A percentile compares a stretch with the other conserved stretches of the same genome.
Evolutionary conservation across 768 basidiomycete species (phyloP).

Genomic region (Tylopilus vinaceipallidus): DNA sequence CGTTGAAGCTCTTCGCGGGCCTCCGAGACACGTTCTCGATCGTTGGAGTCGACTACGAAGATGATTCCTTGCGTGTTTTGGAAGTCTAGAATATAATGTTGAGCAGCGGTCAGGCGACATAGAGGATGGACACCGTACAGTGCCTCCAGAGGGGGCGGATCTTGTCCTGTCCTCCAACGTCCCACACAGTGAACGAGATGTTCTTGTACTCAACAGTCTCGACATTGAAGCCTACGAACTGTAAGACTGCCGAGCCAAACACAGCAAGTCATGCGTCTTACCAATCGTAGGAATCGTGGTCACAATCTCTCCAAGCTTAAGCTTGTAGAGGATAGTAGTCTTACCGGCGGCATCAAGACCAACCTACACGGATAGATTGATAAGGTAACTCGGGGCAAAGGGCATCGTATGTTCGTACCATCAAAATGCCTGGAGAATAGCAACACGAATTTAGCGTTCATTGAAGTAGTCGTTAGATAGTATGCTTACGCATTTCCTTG

Average conservation of each 20-base stretch:
- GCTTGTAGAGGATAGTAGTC: constrained; percentile 97
- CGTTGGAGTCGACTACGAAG: constrained; percentile 99
- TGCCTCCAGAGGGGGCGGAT: constrained; percentile 99
- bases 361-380: constrained; percentile 51
- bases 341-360: constrained; percentile 99
- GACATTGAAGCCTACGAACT: constrained; percentile 90
- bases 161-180: constrained; percentile 99
- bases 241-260: constrained; percentile 9
- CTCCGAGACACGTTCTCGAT: constrained; percentile 98
- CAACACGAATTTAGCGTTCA: constrained; percentile 18
- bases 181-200: constrained; percentile 99
- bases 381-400: constrained; percentile 17
- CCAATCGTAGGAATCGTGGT: constrained; percentile 99
- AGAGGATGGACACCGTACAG: constrained; percentile 60
- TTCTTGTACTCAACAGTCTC: constrained; percentile 99
- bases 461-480: constrained; percentile 14
- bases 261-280: constrained; percentile 41
- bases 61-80: constrained; percentile 99
- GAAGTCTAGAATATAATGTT: constrained; percentile 69
- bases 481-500: constrained; percentile 96
- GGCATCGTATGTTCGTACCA: constrained; percentile 51
- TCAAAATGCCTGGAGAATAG: constrained; percentile 81
- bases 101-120: constrained; percentile 9
- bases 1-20: constrained; percentile 98
- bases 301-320: constrained; percentile 99